A percentile compares a stretch with the other conserved stretches of the same genome.
These are phyloP conservation scores for Rhexocercosporidium sp. DNA, from an alignment of 2,329 filamentous ascomycete genomes.

Conservation along the genomic window DNA sequence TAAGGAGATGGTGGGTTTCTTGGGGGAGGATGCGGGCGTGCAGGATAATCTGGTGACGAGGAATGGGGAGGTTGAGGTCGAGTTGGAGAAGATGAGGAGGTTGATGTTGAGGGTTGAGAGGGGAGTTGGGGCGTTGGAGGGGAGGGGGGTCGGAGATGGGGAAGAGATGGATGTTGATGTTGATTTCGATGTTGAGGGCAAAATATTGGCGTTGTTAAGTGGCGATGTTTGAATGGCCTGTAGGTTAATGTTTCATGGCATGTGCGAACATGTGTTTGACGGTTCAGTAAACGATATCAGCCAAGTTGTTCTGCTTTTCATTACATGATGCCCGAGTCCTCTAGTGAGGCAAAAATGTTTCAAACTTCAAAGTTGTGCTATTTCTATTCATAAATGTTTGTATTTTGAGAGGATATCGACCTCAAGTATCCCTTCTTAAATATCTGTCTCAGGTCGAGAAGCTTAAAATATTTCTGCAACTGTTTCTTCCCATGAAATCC, in stretches of 20 bases:
- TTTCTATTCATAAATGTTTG: too few relatives aligned
- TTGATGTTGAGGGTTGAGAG: conserved; percentile 64
- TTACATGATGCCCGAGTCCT: neutral
- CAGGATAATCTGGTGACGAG: conserved; percentile 72
- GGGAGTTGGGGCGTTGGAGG: conserved; percentile 48
- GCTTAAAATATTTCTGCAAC: too few relatives aligned
- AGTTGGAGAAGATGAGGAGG: conserved; percentile 70
- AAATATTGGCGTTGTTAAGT: conserved; percentile 23
- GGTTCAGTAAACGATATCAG: too few relatives aligned
- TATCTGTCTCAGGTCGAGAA: too few relatives aligned
- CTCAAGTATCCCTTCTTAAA: too few relatives aligned
- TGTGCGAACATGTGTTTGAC: too few relatives aligned
- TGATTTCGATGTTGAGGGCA: conserved; percentile 28
- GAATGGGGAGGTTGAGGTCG: conserved; percentile 67
- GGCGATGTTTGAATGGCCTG: neutral
- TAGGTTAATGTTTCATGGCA: neutral
- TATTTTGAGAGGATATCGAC: too few relatives aligned
- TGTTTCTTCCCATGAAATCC: too few relatives aligned
- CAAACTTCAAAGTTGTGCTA: neutral
- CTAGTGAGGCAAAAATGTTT: neutral
- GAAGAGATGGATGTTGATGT: conserved; percentile 35
- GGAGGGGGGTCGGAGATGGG: conserved; percentile 18
- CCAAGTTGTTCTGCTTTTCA: too few relatives aligned
- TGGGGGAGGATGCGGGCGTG: conserved; percentile 51
- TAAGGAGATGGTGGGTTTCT: conserved; percentile 56